Evolutionary conservation across 495 filamentous ascomycete species (phyloP).

Genomic region (Mytilinidion resinicola): DNA sequence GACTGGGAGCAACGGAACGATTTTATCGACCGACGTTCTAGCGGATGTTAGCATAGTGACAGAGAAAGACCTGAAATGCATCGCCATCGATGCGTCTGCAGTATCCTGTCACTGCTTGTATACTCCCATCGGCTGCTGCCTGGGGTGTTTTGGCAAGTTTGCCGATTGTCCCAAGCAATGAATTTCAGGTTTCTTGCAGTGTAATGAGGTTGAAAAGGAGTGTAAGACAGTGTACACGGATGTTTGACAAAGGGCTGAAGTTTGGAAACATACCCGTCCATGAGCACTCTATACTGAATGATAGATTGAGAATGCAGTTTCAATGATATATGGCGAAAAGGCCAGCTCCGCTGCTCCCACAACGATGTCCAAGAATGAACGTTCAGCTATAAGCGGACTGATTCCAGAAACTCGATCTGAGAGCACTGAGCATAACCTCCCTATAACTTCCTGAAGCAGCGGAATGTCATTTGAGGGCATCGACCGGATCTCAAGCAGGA

Average conservation of each 20-base stretch:
- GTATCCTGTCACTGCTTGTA: no score
- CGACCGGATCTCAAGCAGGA: constrained; percentile 3
- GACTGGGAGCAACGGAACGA: no score
- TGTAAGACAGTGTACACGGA: constrained; percentile 40
- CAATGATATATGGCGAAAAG: constrained; percentile 13
- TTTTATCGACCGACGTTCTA: no score
- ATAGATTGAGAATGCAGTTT: not conserved
- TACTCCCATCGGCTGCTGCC: no score
- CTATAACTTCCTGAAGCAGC: constrained; percentile 4
- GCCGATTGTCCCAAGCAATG: no score
- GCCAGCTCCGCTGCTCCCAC: constrained; percentile 24
- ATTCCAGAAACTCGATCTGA: constrained; percentile 12
- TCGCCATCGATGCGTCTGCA: no score
- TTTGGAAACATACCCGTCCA: not conserved
- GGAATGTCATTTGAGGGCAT: not conserved
- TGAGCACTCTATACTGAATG: not conserved
- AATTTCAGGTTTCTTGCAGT: no score
- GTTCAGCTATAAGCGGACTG: constrained; percentile 19
- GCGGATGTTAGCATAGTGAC: no score
- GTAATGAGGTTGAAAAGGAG: constrained; percentile 45
- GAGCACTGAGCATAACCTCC: constrained; percentile 8
- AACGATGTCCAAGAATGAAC: constrained; percentile 42
- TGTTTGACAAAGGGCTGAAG: constrained; percentile 26
- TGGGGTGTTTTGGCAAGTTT: no score
- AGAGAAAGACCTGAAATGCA: no score